Percentiles rank a stretch among this genome's conserved stretches.
Evolutionary conservation across 305 asterid genomes (phyloP).

Genomic region (Fraxinus platypoda): DNA sequence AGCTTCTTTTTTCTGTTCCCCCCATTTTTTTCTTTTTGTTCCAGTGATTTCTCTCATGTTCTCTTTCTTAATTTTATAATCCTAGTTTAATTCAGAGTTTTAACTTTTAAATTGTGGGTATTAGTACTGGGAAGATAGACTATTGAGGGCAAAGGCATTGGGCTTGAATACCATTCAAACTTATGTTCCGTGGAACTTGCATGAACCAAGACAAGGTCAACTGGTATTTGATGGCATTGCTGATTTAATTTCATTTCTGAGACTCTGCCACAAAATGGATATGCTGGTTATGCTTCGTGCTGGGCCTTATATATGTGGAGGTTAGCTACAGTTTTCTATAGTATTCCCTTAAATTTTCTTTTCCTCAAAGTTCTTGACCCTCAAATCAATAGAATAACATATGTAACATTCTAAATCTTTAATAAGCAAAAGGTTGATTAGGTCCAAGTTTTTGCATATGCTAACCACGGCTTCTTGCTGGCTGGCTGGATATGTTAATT

Average conservation of each 20-base stretch:
- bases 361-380: neutral
- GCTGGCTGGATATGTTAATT: slow-evolving; percentile 6
- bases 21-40: neutral
- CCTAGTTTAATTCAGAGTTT: slow-evolving; percentile 10
- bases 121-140: slow-evolving; percentile 95
- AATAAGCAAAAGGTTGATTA: slow-evolving; percentile 14
- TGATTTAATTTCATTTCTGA: slow-evolving; percentile 62
- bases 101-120: slow-evolving; percentile 23
- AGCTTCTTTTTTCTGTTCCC: neutral
- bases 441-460: slow-evolving; percentile 7
- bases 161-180: slow-evolving; percentile 90
- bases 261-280: slow-evolving; percentile 76
- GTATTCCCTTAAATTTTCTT: neutral
- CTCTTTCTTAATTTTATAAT: slow-evolving; percentile 7
- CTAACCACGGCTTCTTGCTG: neutral
- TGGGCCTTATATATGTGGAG: slow-evolving; percentile 95
- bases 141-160: slow-evolving; percentile 86
- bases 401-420: neutral
- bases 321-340: slow-evolving; percentile 40
- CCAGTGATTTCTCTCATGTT: neutral
- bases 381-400: slow-evolving; percentile 4
- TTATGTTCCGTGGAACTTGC: slow-evolving; percentile 93
- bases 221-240: slow-evolving; percentile 75
- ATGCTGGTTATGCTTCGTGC: slow-evolving; percentile 89
- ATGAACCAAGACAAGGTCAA: slow-evolving; percentile 73